Evolutionary conservation across 257 asterid genomes (phyloP).

Genomic region (Fraxinus excelsior): DNA sequence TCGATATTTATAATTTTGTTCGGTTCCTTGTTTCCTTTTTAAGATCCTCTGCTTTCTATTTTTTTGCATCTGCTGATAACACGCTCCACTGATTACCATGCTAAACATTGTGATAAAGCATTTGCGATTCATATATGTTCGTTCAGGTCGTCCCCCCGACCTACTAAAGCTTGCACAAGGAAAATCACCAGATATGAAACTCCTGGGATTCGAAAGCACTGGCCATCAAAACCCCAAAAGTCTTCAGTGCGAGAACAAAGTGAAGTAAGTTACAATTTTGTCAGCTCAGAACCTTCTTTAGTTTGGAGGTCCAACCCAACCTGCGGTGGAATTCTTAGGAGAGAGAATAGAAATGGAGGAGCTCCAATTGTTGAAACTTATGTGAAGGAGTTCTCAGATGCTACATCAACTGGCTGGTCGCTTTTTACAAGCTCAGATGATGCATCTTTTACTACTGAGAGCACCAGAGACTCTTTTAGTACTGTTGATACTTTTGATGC

Average conservation of each 20-base stretch:
- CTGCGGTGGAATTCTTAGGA: constrained; percentile 31
- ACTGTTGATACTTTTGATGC: constrained; percentile 53
- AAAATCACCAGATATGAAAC: constrained; percentile 39
- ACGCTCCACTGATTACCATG: background rate
- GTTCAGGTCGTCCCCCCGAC: constrained; percentile 69
- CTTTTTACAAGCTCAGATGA: constrained; percentile 78
- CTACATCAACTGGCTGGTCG: constrained; percentile 69
- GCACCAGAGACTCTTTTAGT: constrained; percentile 84
- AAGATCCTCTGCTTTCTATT: background rate
- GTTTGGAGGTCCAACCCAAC: constrained; percentile 24
- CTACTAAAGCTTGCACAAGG: constrained; percentile 27
- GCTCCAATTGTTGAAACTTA: constrained; percentile 29
- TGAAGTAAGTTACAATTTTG: constrained; percentile 20
- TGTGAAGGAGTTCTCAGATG: constrained; percentile 51
- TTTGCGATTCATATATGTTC: background rate
- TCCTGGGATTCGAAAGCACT: constrained; percentile 30
- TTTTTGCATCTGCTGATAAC: background rate
- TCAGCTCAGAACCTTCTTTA: constrained; percentile 24
- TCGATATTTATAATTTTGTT: too few relatives aligned
- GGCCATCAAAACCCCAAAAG: constrained; percentile 40
- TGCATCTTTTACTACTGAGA: constrained; percentile 81
- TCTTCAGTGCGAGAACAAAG: constrained; percentile 37
- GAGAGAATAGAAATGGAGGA: constrained; percentile 34
- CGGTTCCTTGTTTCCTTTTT: too few relatives aligned
- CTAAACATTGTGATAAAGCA: background rate